These are phyloP conservation scores for Microbotryum violaceum DNA, from an alignment of 1,284 basidiomycete species.

Conservation along the genomic window DNA sequence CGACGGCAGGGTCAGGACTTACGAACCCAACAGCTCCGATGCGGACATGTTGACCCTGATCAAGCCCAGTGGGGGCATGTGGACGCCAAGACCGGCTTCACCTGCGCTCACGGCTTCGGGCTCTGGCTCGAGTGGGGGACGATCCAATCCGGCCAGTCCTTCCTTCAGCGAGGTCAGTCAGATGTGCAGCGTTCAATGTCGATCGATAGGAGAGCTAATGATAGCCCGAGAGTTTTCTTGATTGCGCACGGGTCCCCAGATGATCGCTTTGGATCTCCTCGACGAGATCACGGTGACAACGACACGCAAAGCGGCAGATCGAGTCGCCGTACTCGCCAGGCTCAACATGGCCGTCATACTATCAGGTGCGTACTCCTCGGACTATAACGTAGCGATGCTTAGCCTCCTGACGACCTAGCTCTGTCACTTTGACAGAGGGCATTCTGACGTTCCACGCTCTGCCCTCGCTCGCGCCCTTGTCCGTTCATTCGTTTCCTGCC, in stretches of 20 bases:
- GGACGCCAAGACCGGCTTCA: not conserved
- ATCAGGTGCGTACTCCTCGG: constrained; percentile 18
- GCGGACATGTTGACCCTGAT: not conserved
- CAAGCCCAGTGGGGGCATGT: constrained; percentile 3
- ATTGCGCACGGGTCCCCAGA: not conserved
- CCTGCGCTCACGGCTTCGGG: not conserved
- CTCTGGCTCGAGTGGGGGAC: not conserved
- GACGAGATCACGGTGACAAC: constrained; percentile 20
- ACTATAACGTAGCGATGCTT: not conserved
- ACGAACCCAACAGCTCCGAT: constrained; percentile 4
- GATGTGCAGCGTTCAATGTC: constrained; percentile 4
- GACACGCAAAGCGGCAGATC: constrained; percentile 17
- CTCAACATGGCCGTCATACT: constrained; percentile 30
- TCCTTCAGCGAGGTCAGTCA: not conserved
- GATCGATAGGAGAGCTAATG: not conserved
- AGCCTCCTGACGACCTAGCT: too few species aligned
- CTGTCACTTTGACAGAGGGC: constrained; percentile 46
- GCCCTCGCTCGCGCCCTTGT: constrained; percentile 65
- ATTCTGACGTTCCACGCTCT: constrained; percentile 70
- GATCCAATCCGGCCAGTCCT: not conserved
- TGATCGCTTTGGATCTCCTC: constrained; percentile 5
- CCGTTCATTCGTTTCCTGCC: constrained; percentile 55
- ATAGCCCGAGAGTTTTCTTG: not conserved
- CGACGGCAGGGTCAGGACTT: constrained; percentile 22
- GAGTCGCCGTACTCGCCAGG: constrained; percentile 17